A percentile compares a stretch with the other conserved stretches of the same genome.
These are phyloP conservation scores for Trichosporon coremiiforme DNA, from an alignment of 1,284 basidiomycete species.

Conservation along the genomic window DNA sequence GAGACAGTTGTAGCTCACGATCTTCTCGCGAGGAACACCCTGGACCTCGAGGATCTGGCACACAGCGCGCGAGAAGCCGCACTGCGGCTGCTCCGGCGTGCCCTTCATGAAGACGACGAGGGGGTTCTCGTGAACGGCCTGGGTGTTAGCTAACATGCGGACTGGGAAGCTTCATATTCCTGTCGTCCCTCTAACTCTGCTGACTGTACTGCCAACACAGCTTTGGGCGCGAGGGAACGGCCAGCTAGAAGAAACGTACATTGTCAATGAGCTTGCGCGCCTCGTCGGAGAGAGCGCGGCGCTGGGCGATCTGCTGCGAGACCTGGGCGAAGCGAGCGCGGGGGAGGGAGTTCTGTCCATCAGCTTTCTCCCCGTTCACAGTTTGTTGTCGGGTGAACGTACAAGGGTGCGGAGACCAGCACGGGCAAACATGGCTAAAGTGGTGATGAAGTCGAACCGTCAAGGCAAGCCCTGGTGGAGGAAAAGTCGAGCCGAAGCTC, in stretches of 20 bases:
- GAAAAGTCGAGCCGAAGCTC: slow-evolving; percentile 19
- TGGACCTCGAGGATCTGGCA: slow-evolving; percentile 89
- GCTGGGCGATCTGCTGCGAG: slow-evolving; percentile 41
- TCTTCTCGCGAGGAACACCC: slow-evolving; percentile 74
- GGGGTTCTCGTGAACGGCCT: slow-evolving; percentile 70
- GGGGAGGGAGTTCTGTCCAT: slow-evolving; percentile 51
- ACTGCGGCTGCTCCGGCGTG: slow-evolving; percentile 69
- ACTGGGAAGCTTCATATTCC: too few relatives aligned
- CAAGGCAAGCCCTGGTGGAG: not conserved
- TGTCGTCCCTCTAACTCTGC: too few relatives aligned
- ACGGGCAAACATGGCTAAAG: slow-evolving; percentile 49
- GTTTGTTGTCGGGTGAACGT: slow-evolving; percentile 22
- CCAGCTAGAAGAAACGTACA: slow-evolving; percentile 43
- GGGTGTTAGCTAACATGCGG: slow-evolving; percentile 16
- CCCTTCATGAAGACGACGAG: slow-evolving; percentile 96
- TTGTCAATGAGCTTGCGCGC: slow-evolving; percentile 59
- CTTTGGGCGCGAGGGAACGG: too few relatives aligned
- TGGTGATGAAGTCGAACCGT: not conserved
- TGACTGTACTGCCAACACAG: too few relatives aligned
- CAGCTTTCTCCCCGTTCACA: slow-evolving; percentile 22
- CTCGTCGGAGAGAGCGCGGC: slow-evolving; percentile 57
- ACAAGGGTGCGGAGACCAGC: slow-evolving; percentile 53
- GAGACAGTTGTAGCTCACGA: slow-evolving; percentile 87
- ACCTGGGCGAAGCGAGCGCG: slow-evolving; percentile 45
- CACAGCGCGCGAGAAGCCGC: slow-evolving; percentile 90